Evolutionary conservation across 805 yeast genomes (phyloP).

Genomic region (Candida glaebosa): DNA sequence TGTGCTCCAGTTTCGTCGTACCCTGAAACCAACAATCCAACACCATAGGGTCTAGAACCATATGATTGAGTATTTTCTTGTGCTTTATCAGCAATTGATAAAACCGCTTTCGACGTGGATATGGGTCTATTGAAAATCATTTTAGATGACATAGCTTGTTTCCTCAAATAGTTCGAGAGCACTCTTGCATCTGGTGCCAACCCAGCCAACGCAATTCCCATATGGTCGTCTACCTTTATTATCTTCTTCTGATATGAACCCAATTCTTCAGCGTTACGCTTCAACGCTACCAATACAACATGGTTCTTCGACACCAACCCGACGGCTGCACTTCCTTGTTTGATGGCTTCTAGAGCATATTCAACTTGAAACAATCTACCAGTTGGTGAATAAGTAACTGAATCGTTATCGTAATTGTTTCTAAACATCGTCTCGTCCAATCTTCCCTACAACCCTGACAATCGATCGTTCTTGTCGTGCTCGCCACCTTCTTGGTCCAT

Average conservation of each 20-base stretch:
- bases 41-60: constrained; percentile 98
- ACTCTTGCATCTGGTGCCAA: constrained; percentile 98
- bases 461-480: background rate
- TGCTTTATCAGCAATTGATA: constrained; percentile 91
- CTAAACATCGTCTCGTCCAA: constrained; percentile 57
- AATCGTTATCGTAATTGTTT: constrained; percentile 97
- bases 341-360: constrained; percentile 91
- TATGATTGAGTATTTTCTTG: constrained; percentile 94
- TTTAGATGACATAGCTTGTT: constrained; percentile 84
- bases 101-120: constrained; percentile 77
- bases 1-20: constrained; percentile 94
- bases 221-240: constrained; percentile 85
- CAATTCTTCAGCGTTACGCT: constrained; percentile 94
- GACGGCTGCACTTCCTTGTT: constrained; percentile 96
- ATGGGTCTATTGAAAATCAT: constrained; percentile 84
- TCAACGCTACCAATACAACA: constrained; percentile 90
- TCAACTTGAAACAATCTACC: constrained; percentile 88
- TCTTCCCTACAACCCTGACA: background rate
- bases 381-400: constrained; percentile 95
- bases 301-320: constrained; percentile 84
- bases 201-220: constrained; percentile 96
- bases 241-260: constrained; percentile 96
- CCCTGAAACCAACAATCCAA: constrained; percentile 87
- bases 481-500: background rate
- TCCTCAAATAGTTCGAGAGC: constrained; percentile 81